A percentile compares a stretch with the other conserved stretches of the same genome.
Conservation (phyloP, 2,329 filamentous ascomycete species). For the Ophiostoma fasciatum region DNA sequence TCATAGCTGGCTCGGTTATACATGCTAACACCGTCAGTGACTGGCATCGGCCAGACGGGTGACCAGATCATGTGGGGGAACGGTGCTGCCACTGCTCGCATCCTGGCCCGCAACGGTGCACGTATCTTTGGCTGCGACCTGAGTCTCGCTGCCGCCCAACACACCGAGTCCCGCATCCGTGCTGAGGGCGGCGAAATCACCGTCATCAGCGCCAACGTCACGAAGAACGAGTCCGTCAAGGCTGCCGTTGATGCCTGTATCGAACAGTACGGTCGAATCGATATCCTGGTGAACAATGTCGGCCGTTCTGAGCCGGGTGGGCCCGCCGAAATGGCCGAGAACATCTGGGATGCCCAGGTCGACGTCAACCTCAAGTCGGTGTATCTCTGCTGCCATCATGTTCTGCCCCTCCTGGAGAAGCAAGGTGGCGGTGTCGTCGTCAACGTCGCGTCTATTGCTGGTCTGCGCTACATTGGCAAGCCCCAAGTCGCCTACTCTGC, state of each 20-base stretch:
- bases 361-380: slow-evolving; percentile 3
- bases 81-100: slow-evolving; percentile 1
- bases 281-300: slow-evolving; percentile 3
- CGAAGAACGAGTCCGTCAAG: slow-evolving; percentile 1
- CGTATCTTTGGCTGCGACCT: slow-evolving; percentile 2
- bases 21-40: too few relatives aligned
- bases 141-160: background rate
- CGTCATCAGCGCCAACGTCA: slow-evolving; percentile 1
- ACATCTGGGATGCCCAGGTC: slow-evolving; percentile 1
- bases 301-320: slow-evolving; percentile 2
- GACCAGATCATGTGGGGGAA: slow-evolving; percentile 4
- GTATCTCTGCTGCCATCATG: slow-evolving; percentile 1
- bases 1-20: too few relatives aligned
- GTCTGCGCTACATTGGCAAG: slow-evolving; percentile 2
- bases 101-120: slow-evolving; percentile 1
- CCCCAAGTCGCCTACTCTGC: slow-evolving; percentile 2
- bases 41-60: slow-evolving; percentile 2
- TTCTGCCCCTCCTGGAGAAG: background rate
- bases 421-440: too few relatives aligned
- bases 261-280: background rate
- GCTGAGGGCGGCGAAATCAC: slow-evolving; percentile 1
- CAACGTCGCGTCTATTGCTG: slow-evolving; percentile 1
- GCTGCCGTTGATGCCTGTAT: background rate
- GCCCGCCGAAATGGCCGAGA: slow-evolving; percentile 1
- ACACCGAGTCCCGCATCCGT: background rate